These are phyloP conservation scores for Aspergillus arachidicola DNA, from an alignment of 2,329 filamentous ascomycete genomes.

Conservation along the genomic window DNA sequence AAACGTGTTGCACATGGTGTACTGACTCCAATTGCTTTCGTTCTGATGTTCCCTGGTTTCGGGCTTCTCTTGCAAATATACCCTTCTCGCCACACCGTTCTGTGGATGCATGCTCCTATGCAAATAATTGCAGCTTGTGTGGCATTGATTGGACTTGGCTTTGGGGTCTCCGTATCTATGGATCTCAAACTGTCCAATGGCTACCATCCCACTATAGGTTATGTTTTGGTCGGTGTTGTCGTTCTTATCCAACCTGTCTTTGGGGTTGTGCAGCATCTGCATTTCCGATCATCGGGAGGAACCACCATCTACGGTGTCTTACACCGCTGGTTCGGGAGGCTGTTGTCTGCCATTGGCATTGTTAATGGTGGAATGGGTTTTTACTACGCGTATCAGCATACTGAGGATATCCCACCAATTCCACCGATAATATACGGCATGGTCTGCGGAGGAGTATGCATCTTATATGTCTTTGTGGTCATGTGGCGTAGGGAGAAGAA, in stretches of 20 bases:
- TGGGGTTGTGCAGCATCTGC: conserved; percentile 52
- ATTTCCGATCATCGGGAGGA: conserved; percentile 49
- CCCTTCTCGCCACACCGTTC: conserved; percentile 41
- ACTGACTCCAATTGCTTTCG: conserved; percentile 33
- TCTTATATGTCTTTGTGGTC: conserved; percentile 40
- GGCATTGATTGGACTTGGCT: conserved; percentile 51
- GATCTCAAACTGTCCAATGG: conserved; percentile 39
- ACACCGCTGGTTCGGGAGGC: conserved; percentile 57
- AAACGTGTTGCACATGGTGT: conserved; percentile 23
- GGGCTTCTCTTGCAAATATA: conserved; percentile 37
- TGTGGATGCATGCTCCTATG: conserved; percentile 49
- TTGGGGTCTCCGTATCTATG: conserved; percentile 53
- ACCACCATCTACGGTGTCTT: conserved; percentile 49
- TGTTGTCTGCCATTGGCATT: conserved; percentile 52
- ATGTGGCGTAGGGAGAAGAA: background rate
- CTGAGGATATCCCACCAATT: conserved; percentile 30
- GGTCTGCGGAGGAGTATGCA: conserved; percentile 51
- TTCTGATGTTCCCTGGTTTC: conserved; percentile 43
- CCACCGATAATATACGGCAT: conserved; percentile 52
- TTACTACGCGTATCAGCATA: conserved; percentile 45
- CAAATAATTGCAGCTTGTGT: conserved; percentile 52
- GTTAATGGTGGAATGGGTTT: conserved; percentile 59
- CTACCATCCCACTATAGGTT: conserved; percentile 55
- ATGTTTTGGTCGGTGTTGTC: conserved; percentile 51
- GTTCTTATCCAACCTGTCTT: conserved; percentile 58